phyloP scores from a whole-genome alignment of 2,329 filamentous ascomycete species.

The Epichloe typhina region DNA sequence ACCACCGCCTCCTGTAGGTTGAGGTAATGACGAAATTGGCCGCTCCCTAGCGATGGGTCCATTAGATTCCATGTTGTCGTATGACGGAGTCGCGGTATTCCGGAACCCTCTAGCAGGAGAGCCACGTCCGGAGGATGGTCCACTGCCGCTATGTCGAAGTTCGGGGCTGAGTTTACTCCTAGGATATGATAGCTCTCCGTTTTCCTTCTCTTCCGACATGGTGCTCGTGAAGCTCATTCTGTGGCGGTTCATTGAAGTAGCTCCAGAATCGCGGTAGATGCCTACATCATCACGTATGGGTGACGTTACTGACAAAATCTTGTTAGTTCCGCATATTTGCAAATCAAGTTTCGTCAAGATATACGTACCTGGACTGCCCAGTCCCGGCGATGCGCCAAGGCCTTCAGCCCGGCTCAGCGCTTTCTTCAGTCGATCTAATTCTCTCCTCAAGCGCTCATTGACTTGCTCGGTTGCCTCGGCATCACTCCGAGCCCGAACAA shows the following conservation, averaged over 20 bases:
- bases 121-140: conserved; percentile 40
- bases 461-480: conserved; percentile 78
- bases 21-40: conserved; percentile 23
- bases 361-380: conserved; percentile 24
- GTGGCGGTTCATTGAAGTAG: conserved; percentile 29
- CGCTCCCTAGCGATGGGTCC: conserved; percentile 17
- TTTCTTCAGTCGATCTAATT: conserved; percentile 87
- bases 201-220: conserved; percentile 67
- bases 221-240: conserved; percentile 51
- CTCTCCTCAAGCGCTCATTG: conserved; percentile 70
- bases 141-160: conserved; percentile 35
- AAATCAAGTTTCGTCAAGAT: background rate
- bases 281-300: conserved; percentile 45
- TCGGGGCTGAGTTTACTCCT: conserved; percentile 44
- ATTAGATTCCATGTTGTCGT: conserved; percentile 20
- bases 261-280: conserved; percentile 42
- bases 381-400: conserved; percentile 24
- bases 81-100: conserved; percentile 19
- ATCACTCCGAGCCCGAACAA: conserved; percentile 83
- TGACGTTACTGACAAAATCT: conserved; percentile 27
- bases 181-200: conserved; percentile 37
- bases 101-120: conserved; percentile 46
- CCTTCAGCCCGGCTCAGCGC: conserved; percentile 55
- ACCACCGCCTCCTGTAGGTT: conserved; percentile 20
- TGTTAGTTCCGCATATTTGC: background rate